Evolutionary conservation across 306 rosid species (phyloP).

Genomic region (Chamaecrista fasciculata): DNA sequence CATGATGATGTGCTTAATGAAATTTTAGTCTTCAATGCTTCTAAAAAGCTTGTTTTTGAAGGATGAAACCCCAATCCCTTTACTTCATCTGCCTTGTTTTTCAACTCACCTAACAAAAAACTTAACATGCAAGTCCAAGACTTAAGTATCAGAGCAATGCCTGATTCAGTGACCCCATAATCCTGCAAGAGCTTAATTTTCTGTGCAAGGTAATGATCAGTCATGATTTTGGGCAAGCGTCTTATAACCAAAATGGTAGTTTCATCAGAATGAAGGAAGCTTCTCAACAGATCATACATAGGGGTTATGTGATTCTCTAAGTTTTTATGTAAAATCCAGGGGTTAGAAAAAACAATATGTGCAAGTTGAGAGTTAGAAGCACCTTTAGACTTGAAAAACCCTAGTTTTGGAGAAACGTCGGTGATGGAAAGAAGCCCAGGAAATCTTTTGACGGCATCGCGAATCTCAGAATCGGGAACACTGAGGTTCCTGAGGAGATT

Average conservation of each 20-base stretch:
- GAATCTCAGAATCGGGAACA: constrained; percentile 24
- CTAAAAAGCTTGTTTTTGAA: constrained; percentile 20
- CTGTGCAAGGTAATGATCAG: neutral
- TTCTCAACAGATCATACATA: constrained; percentile 16
- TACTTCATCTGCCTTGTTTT: constrained; percentile 19
- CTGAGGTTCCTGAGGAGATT: constrained; percentile 12
- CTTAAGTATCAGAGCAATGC: constrained; percentile 6
- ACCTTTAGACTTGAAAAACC: constrained; percentile 35
- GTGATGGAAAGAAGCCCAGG: constrained; percentile 8
- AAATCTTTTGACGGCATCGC: neutral
- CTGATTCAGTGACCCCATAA: neutral
- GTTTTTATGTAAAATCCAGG: constrained; percentile 17
- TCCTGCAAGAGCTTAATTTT: neutral
- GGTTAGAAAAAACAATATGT: neutral
- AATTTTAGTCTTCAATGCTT: constrained; percentile 26
- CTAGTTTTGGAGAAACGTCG: constrained; percentile 28
- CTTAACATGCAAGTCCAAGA: neutral
- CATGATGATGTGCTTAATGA: constrained; percentile 32
- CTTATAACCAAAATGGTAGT: neutral
- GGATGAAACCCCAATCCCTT: constrained; percentile 32
- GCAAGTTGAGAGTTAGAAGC: constrained; percentile 21
- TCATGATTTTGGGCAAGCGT: neutral
- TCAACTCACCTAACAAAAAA: neutral
- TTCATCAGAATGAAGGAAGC: constrained; percentile 29
- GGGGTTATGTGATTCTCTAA: constrained; percentile 28